Base-by-base conservation (phyloP, 768 basidiomycete genomes). In the Hebeloma cylindrosporum region DNA sequence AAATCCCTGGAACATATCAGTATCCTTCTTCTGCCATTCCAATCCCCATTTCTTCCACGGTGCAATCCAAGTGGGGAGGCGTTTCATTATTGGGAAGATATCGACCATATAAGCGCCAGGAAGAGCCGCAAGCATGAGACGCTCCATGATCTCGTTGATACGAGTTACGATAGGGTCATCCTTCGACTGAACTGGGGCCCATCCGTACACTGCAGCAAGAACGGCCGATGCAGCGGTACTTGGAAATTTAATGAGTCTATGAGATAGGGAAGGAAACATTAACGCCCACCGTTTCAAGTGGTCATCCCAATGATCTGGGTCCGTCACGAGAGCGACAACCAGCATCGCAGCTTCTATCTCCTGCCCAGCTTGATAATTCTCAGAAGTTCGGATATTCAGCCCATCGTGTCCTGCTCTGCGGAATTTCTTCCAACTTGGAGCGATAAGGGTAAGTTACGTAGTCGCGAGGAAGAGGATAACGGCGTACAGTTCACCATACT, bases 171-270 rank as follows among this genome's bases (percentile, higher is more conserved):
- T 77, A 26, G 69, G 69, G 52, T 70, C 68, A 51, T 83, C 81
- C 17, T 78, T 77, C 54, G 85, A 81, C n/a, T 71, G 69, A 3
- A 78, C 79, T 56, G 85, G 82, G 1, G 80, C 50, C 73, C 50
- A 49, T 72, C 74, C 79, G 82, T 83, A 58, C 79, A 74, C 74
- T 0, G 71, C 78, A 21, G 80, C 72, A 4, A 72, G 70, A 21
- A 45, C 31, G 23, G 13, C 27, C 5, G 23, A 20, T 2, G 36
- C 26, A n/a, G 35, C 10, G 5, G 32, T 13, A 25, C 42, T 43
- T 11, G 20, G 14, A 23, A 23, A 35, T 22, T 7, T 8, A n/a
- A 2, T 18, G 8, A 10, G 17, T 13, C 14, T 1, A 25, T 21
- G 23, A 1, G 27, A 8, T n/a, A 23, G 8, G 9, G 25, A 4